A percentile compares a stretch with the other conserved stretches of the same genome.
Conservation (phyloP, 2,329 filamentous ascomycete species). For the Trichoderma sp. region DNA sequence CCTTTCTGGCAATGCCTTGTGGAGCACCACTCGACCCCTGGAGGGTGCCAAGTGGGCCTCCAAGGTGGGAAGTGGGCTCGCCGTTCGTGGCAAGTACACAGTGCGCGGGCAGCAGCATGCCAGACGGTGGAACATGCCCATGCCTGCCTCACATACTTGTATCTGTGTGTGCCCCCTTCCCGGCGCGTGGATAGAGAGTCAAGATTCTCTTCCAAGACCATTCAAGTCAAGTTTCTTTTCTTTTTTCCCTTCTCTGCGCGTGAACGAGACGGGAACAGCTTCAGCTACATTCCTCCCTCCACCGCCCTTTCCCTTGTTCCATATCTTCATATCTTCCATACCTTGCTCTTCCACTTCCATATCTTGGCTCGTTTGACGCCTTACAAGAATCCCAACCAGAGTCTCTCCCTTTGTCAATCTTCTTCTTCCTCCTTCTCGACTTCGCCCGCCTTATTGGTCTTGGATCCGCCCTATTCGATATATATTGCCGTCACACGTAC, state of each 20-base stretch:
- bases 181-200: background rate
- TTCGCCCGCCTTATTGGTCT: background rate
- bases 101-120: constrained; percentile 7
- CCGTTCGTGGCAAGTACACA: constrained; percentile 18
- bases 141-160: constrained; percentile 16
- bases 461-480: constrained; percentile 11
- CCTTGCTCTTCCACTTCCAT: background rate
- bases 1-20: background rate
- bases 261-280: constrained; percentile 4
- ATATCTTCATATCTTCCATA: background rate
- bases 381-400: constrained; percentile 3
- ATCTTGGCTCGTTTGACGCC: constrained; percentile 7
- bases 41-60: background rate
- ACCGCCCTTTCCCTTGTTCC: constrained; percentile 8
- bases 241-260: background rate
- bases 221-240: background rate
- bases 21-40: background rate
- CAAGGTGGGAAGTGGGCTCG: constrained; percentile 4
- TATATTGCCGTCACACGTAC: background rate
- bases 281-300: constrained; percentile 18
- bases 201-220: background rate
- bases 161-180: background rate
- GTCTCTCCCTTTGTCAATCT: constrained; percentile 11
- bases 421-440: constrained; percentile 5
- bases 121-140: constrained; percentile 22